phyloP scores from a whole-genome alignment of 2,329 filamentous ascomycete genomes.

The Sarocladium kiliense region DNA sequence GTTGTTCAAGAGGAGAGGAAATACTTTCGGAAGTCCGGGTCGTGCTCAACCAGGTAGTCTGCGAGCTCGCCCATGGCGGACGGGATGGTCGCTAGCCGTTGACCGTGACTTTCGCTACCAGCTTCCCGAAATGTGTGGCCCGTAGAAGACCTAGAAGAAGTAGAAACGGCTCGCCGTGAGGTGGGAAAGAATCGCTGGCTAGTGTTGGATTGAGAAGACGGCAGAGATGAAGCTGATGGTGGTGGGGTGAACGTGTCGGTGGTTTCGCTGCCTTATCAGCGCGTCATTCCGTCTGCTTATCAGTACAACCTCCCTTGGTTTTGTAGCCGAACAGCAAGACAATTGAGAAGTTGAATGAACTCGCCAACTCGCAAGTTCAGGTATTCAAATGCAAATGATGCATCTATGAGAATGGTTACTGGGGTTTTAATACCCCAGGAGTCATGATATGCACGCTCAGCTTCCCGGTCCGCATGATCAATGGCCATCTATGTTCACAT shows the following conservation, averaged over 20 bases:
- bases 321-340: no score
- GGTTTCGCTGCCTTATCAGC: constrained; percentile 9
- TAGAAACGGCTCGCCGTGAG: not conserved
- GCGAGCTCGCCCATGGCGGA: constrained; percentile 61
- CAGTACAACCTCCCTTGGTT: not conserved
- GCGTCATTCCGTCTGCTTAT: constrained; percentile 9
- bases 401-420: no score
- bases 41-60: constrained; percentile 56
- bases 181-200: not conserved
- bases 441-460: no score
- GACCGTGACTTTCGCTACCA: no score
- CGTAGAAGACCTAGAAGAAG: not conserved
- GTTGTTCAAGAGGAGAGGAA: constrained; percentile 7
- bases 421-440: no score
- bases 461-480: no score
- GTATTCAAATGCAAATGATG: no score
- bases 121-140: no score
- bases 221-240: not conserved
- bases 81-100: not conserved
- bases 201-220: not conserved
- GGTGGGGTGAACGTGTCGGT: constrained; percentile 3
- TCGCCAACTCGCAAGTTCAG: no score
- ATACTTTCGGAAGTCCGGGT: constrained; percentile 57
- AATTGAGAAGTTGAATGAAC: no score
- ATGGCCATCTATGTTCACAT: not conserved